Evolutionary conservation across 2,329 filamentous ascomycete species (phyloP), one percentile per base, ranked within the genome.

Genomic region (Colletotrichum coccodes): DNA sequence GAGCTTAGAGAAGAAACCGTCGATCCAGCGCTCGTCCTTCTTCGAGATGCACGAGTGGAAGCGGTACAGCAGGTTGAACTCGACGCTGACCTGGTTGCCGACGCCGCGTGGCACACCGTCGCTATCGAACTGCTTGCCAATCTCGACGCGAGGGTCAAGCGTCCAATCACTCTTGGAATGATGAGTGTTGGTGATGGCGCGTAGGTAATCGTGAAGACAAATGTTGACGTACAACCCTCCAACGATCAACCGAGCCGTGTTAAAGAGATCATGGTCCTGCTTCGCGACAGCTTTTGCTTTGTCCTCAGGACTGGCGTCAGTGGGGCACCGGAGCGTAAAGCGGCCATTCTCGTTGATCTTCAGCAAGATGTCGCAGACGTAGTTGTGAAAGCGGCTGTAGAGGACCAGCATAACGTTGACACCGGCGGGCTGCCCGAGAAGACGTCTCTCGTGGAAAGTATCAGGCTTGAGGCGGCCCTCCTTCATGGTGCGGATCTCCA

Each of bases 351-450:
- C 95, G 74, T 98, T 97, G 79, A 98, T 95, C 23, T 87, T 82
- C 0, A 92, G 92, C 23, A 98, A 83, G 68, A 95, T 92, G 60
- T 90, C 87, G 2, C 92, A 94, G 0, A 94, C 89, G 72, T 96
- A 87, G 80, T 98, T 98, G 81, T 98, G 95, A 81, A 97, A 97
- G 30, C 90, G 87, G 75, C 91, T 92, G 81, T 94, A 91, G 91
- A 94, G 93, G 34, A 95, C 80, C 4, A 95, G 75, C 14, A 93
- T 89, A 65, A 89, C 86, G 23, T 68, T 68, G 16, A 93, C 91
- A 16, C 92, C 91, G 0, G 93, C 91, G 0, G 92, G 93, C 74
- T 93, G 91, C 6, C 89, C 91, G 18, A 91, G 79, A 2, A 94
- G 82, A 62, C 92, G 86, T 79, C 90, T 90, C 74, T 94, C 91